These are phyloP conservation scores for Delonix regia DNA, from an alignment of 306 rosid genomes.

Conservation along the genomic window DNA sequence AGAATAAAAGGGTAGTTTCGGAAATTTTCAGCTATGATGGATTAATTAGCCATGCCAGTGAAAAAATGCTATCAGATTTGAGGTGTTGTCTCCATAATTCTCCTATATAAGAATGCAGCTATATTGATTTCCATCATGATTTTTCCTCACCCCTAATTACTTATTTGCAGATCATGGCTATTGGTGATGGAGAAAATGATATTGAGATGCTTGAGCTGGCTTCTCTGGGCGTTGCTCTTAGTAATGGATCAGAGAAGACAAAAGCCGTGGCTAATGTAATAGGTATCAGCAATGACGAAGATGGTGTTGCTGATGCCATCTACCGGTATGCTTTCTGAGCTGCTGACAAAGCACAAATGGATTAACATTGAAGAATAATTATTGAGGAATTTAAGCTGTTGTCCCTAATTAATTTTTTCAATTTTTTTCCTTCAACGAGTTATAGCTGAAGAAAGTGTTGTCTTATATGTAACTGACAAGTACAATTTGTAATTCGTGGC, in stretches of 20 bases:
- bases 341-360: conserved; percentile 22
- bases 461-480: conserved; percentile 8
- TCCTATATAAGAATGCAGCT: neutral
- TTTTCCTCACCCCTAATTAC: conserved; percentile 6
- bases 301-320: conserved; percentile 93
- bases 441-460: conserved; percentile 27
- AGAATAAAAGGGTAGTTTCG: neutral
- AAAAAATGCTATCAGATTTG: neutral
- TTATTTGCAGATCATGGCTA: conserved; percentile 79
- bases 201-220: conserved; percentile 92
- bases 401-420: conserved; percentile 27
- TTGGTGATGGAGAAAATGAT: conserved; percentile 97
- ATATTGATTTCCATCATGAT: neutral
- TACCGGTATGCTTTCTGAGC: conserved; percentile 83
- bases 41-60: neutral
- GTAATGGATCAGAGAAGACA: conserved; percentile 82
- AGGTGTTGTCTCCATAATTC: neutral
- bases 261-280: conserved; percentile 82
- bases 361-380: conserved; percentile 26
- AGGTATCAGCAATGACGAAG: conserved; percentile 88
- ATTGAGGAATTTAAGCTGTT: conserved; percentile 8
- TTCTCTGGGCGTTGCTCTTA: conserved; percentile 81
- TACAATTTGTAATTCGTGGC: conserved; percentile 7
- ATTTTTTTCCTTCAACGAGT: conserved; percentile 5
- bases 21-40: neutral